Base-by-base conservation (phyloP, 306 rosid species). In the Sicyos edulis region DNA sequence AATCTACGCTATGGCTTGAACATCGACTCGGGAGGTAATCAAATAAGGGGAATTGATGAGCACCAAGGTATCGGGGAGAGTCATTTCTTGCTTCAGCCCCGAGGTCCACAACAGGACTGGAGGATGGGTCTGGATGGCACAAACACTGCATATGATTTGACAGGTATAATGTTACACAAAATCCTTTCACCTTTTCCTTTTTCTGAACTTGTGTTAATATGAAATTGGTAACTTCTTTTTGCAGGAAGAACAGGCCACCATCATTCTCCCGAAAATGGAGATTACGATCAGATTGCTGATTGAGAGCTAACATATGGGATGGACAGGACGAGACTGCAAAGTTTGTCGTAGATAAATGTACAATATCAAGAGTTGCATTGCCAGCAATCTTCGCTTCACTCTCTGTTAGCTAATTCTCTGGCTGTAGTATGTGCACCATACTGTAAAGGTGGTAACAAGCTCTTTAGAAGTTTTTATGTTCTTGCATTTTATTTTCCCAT, bases 211-310 rank as follows among this genome's bases (percentile, higher is more conserved):
- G 42, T 45, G 56, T 14, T 67, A 11, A 45, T 66, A 45, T 19
- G 51, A 66, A 2, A 13, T 20, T 20, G 32, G 10, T 5, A 42
- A 3, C 71, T 19, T 65, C 12, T 16, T 24, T 22, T 20, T 42
- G 21, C 59, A 74, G 96, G 88, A 26, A 87, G 75, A 22, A 86
- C 77, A 66, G 79, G 81, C 0, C 92, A 88, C 71, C 98, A 88
- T 37, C 44, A 67, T 29, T 90, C 96, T 75, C 96, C 91, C 0
- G 93, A 88, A 83, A 92, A 92, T 21, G 93, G 96, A 40, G 98
- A 90, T 79, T 90, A 87, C 19, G 91, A 82, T 47, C 90, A 86
- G 79, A 88, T 90, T 77, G 89, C 80, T n/a, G 96, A 88, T 63
- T 85, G 84, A 71, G 62, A 10, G 51, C 19, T 54, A 71, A 71